Percentiles rank a stretch among this genome's conserved stretches.
phyloP scores from a whole-genome alignment of 2,329 filamentous ascomycete species.

The Xylariales sp. region DNA sequence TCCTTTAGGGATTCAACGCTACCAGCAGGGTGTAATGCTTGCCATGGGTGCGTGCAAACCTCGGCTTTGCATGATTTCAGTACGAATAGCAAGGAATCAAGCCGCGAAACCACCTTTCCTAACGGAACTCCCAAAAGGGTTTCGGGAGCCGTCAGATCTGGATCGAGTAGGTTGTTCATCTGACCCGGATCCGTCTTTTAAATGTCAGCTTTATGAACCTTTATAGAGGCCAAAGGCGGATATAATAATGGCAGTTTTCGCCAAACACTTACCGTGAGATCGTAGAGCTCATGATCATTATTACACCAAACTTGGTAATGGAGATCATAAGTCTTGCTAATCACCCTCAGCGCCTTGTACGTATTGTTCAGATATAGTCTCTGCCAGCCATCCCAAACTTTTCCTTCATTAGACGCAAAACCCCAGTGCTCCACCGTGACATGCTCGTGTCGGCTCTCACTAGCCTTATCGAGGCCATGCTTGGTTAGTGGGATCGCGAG shows the following conservation, averaged over 20 bases:
- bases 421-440: slow-evolving; percentile 45
- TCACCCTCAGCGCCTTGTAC: slow-evolving; percentile 49
- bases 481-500: slow-evolving; percentile 36
- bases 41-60: slow-evolving; percentile 42
- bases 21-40: slow-evolving; percentile 38
- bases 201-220: not conserved
- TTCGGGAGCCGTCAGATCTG: slow-evolving; percentile 16
- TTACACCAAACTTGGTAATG: slow-evolving; percentile 48
- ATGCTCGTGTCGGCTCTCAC: slow-evolving; percentile 35
- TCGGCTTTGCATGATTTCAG: slow-evolving; percentile 44
- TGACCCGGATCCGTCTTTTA: slow-evolving; percentile 18
- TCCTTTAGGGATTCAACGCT: slow-evolving; percentile 38
- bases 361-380: slow-evolving; percentile 37
- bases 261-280: slow-evolving; percentile 42
- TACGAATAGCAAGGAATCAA: slow-evolving; percentile 45
- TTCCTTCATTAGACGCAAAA: slow-evolving; percentile 25
- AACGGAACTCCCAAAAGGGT: slow-evolving; percentile 9
- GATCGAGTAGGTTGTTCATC: slow-evolving; percentile 32
- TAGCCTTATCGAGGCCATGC: slow-evolving; percentile 8
- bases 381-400: slow-evolving; percentile 19
- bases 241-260: too few relatives aligned
- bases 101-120: slow-evolving; percentile 30
- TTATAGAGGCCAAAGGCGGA: too few relatives aligned
- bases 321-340: slow-evolving; percentile 42
- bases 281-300: slow-evolving; percentile 53